phyloP scores from a whole-genome alignment of 2,329 filamentous ascomycete genomes.

The Mollisia scopiformis region DNA sequence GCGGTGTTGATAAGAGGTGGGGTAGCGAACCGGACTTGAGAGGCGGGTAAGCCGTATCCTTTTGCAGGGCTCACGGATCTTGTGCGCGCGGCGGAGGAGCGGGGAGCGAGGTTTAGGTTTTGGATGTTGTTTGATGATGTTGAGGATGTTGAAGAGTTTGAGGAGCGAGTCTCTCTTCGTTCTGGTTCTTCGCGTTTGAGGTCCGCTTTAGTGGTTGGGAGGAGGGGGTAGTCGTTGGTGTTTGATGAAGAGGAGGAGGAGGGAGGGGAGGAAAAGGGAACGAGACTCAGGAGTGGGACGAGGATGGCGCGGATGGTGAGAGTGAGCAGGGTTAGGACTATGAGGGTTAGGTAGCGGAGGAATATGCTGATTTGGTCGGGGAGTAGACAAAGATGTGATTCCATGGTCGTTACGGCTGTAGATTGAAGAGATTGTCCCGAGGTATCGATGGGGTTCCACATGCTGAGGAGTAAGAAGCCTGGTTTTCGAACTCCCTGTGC shows the following conservation, averaged over 20 bases:
- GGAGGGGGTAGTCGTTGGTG: constrained; percentile 18
- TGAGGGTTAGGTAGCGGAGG: constrained; percentile 72
- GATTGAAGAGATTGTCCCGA: constrained; percentile 49
- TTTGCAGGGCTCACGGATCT: constrained; percentile 32
- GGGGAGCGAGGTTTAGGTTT: constrained; percentile 29
- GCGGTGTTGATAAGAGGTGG: constrained; percentile 21
- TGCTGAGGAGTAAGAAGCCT: constrained; percentile 83
- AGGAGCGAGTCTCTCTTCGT: constrained; percentile 17
- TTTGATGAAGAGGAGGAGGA: not conserved
- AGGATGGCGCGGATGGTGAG: constrained; percentile 59
- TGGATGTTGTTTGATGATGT: constrained; percentile 28
- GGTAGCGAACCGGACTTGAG: constrained; percentile 25
- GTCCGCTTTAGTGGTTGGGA: constrained; percentile 28
- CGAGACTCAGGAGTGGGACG: constrained; percentile 55
- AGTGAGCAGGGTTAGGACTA: constrained; percentile 54
- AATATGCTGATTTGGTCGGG: constrained; percentile 88
- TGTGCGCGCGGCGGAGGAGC: constrained; percentile 30
- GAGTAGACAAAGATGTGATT: constrained; percentile 88
- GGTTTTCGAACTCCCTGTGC: constrained; percentile 92
- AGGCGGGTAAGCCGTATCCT: constrained; percentile 33
- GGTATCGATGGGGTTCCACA: constrained; percentile 87
- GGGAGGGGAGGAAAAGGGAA: constrained; percentile 25
- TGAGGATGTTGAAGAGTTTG: too few relatives aligned
- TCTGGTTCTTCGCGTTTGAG: constrained; percentile 16
- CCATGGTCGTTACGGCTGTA: constrained; percentile 61